Conservation (phyloP, 306 rosid species). For the Dalbergia cultrata region DNA sequence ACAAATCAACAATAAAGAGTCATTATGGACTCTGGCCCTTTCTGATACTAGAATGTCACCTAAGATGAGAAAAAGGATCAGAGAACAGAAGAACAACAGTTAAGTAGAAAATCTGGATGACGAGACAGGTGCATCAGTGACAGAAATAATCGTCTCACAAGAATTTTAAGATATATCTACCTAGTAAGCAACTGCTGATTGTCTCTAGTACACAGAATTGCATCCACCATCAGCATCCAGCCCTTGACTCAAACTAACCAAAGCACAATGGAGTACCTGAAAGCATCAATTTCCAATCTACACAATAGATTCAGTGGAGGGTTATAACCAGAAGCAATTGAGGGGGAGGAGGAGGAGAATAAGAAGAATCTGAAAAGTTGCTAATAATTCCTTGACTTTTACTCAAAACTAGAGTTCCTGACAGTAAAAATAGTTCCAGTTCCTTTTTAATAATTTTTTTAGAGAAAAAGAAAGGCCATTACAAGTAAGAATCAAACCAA, state of each 20-base stretch:
- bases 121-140: slow-evolving; percentile 47
- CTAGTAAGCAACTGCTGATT: slow-evolving; percentile 35
- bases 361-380: neutral
- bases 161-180: slow-evolving; percentile 52
- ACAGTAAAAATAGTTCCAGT: slow-evolving; percentile 15
- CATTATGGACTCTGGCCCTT: slow-evolving; percentile 53
- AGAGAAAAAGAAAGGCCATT: slow-evolving; percentile 13
- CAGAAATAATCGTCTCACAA: slow-evolving; percentile 36
- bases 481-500: slow-evolving; percentile 30
- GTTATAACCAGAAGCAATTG: neutral
- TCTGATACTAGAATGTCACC: slow-evolving; percentile 50
- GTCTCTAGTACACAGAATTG: slow-evolving; percentile 37
- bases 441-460: slow-evolving; percentile 9
- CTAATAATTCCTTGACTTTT: slow-evolving; percentile 14
- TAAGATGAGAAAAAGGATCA: slow-evolving; percentile 51
- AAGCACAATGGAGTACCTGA: slow-evolving; percentile 42
- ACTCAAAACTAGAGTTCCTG: slow-evolving; percentile 17
- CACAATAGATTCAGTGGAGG: slow-evolving; percentile 27
- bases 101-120: slow-evolving; percentile 48
- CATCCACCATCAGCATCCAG: slow-evolving; percentile 52
- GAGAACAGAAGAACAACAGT: slow-evolving; percentile 45
- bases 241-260: slow-evolving; percentile 34
- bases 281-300: slow-evolving; percentile 32
- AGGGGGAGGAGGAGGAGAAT: neutral
- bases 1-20: slow-evolving; percentile 50